Base-by-base conservation (phyloP, 805 yeast genomes). In the Pichia deserticola region DNA sequence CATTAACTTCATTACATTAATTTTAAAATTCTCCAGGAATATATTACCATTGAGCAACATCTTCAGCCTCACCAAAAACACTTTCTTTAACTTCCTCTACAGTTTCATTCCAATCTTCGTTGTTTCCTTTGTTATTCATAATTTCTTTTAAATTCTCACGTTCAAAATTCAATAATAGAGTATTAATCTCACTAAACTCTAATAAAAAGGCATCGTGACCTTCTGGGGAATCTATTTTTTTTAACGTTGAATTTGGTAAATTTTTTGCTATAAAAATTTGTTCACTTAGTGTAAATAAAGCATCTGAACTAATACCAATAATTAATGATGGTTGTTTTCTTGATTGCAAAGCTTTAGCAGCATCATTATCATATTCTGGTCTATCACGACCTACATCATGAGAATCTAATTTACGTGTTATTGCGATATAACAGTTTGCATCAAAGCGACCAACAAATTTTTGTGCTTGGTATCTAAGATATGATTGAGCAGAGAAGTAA, bases 171-270 rank as follows among this genome's bases (percentile, higher is more conserved):
- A 78, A 67, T 47, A 95, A 81, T 55, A 84, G 72, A 36, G 77
- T 72, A 64, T 93, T 87, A 50, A 93, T 89, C 46, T 81, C 79
- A 45, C 80, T 84, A 65, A 93, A 93, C 66, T 93, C 99, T 44
- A 93, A 73, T 52, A 93, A 69, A 62, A 93, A 93, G 3, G 98
- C 99, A 70, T 93, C 99, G 62, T 93, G 99, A 15, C 99, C 99
- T 59, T 93, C 99, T 11, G 92, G 93, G 1, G 97, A 89, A 54
- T 86, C 79, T 40, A 93, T 82, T 59, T 81, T 80, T 56, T 82
- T 81, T 55, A 93, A 71, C 7, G 58, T 64, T 1, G 95, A 75
- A 57, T 85, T 75, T 7, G 89, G 90, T 51, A 93, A 77, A 60
- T 81, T 71, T 39, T 79, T 77, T 1, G 95, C 95, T 44, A 93